Base-by-base conservation (phyloP, 768 basidiomycete species). In the Boletales sp. region DNA sequence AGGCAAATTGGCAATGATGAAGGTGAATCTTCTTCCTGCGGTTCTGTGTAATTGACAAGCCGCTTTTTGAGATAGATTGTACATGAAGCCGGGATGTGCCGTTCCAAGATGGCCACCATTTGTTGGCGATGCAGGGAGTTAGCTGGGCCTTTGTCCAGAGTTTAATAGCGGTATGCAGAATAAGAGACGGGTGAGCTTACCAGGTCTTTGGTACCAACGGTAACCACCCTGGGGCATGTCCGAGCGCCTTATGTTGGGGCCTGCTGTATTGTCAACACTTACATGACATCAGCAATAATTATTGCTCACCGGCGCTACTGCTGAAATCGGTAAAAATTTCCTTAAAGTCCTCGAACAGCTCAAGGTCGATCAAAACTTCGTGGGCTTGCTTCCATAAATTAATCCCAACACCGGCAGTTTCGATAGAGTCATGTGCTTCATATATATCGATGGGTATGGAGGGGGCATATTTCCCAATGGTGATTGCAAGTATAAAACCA, bases 341-440 rank as follows among this genome's bases (percentile, higher is more conserved):
- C 19, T 50, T 48, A 13, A 69, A 54, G 4, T 70, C 74, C 13
- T 73, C 64, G 29, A 69, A 64, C 5, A 81, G 52, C 1, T 74
- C 77, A 41, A 81, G 73, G 12, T 62, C 57, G 24, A 71, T 62
- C 52, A 81, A 55, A 15, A 78, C 66, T 6, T 62, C 64, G 73
- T 75, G 75, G 8, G 76, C 77, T 35, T 75, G 64, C 10, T 60
- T 60, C 78, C 77, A 78, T 5, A 79, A 66, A 62, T 72, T 39
- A 65, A 77, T 38, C 61, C 79, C 74, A 6, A 70, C 72, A 7
- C 76, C 76, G 12, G 67, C 56, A 8, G 69, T 68, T 8, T 69
- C 67, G 21, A 77, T 66, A 27, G 69, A 68, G 2, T 70, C 56
- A 17, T 69, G 73, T 5, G 75, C 69, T 63, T 81, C 80, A 51